Conservation (phyloP, 768 basidiomycete genomes). For the Tremella fuciformis region DNA sequence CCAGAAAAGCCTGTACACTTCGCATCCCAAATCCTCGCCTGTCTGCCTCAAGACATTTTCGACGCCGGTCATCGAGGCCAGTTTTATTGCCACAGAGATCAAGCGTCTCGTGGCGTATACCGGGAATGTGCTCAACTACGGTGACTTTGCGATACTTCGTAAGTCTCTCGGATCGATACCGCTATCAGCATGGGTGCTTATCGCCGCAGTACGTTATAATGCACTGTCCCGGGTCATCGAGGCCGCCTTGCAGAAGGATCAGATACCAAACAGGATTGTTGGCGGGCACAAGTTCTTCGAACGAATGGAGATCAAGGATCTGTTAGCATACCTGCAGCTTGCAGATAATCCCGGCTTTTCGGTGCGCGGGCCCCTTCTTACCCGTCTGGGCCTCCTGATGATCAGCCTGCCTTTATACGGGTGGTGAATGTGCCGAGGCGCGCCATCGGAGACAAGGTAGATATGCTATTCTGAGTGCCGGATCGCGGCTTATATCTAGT, state of each 20-base stretch:
- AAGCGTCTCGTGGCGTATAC: slow-evolving; percentile 70
- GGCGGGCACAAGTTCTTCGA: slow-evolving; percentile 86
- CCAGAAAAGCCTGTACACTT: slow-evolving; percentile 67
- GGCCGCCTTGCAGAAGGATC: slow-evolving; percentile 68
- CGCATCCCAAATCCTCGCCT: slow-evolving; percentile 62
- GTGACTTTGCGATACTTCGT: slow-evolving; percentile 82
- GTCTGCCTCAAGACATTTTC: slow-evolving; percentile 61
- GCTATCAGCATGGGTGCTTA: too few relatives aligned
- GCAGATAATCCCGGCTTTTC: slow-evolving; percentile 62
- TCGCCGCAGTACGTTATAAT: slow-evolving; percentile 74
- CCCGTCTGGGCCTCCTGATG: slow-evolving; percentile 20
- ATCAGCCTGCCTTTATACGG: slow-evolving; percentile 68
- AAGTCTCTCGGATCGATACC: too few relatives aligned
- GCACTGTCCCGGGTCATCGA: slow-evolving; percentile 74
- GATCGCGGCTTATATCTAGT: slow-evolving; percentile 54
- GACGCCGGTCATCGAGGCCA: slow-evolving; percentile 60
- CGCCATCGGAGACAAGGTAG: slow-evolving; percentile 74
- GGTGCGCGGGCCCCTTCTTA: slow-evolving; percentile 20
- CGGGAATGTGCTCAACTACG: slow-evolving; percentile 68
- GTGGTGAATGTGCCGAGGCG: slow-evolving; percentile 70
- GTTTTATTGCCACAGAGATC: slow-evolving; percentile 72
- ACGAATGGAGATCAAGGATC: slow-evolving; percentile 74
- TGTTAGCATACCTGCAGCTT: slow-evolving; percentile 77
- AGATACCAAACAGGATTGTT: slow-evolving; percentile 73
- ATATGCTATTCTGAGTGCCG: slow-evolving; percentile 1